Conservation (phyloP, 257 asterid species). For the Nicotiana benthamiana region DNA sequence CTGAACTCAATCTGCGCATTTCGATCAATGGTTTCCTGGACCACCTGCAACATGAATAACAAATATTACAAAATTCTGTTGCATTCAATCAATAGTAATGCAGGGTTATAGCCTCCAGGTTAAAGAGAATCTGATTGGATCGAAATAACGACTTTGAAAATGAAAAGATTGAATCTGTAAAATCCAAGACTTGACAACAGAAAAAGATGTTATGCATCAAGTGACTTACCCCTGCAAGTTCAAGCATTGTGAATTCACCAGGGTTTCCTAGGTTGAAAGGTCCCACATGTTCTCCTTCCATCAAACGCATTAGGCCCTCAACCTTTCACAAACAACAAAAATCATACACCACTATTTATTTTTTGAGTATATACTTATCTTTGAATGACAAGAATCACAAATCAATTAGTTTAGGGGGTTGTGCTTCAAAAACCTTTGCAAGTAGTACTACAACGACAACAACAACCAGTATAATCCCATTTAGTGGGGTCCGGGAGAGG, state of each 20-base stretch:
- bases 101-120: no score
- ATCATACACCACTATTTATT: background rate
- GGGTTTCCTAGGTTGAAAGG: slow-evolving; percentile 98
- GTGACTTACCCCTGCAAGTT: slow-evolving; percentile 73
- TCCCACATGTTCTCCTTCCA: slow-evolving; percentile 99
- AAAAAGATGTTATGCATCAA: background rate
- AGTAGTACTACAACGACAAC: no score
- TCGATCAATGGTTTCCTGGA: slow-evolving; percentile 87
- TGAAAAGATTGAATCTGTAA: background rate
- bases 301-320: slow-evolving; percentile 88
- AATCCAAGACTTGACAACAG: no score
- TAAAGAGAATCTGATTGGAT: no score
- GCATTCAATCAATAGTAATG: no score
- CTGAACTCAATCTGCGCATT: slow-evolving; percentile 74
- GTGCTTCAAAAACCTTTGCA: background rate
- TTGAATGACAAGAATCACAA: no score
- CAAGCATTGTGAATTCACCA: slow-evolving; percentile 96
- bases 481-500: no score
- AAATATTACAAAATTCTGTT: no score
- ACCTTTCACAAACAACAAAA: slow-evolving; percentile 33
- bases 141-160: background rate
- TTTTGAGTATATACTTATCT: no score
- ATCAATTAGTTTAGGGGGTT: background rate
- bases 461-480: no score
- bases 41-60: slow-evolving; percentile 44